phyloP scores from a whole-genome alignment of 495 filamentous ascomycete genomes.

The Penicillium canariense region DNA sequence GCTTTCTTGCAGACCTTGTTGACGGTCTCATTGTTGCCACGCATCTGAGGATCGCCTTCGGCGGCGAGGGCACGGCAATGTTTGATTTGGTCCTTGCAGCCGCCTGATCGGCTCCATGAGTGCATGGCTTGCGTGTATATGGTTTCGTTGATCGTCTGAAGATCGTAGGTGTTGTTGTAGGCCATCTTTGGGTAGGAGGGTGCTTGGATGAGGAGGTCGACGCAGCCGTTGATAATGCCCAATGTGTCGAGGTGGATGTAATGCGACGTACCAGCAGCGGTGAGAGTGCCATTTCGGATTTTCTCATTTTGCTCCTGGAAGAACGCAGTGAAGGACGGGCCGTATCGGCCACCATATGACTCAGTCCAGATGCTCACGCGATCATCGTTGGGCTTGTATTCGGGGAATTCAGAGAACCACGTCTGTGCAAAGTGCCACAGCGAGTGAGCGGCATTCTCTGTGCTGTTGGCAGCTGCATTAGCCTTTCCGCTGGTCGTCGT shows the following conservation, averaged over 20 bases:
- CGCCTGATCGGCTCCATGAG: slow-evolving; percentile 49
- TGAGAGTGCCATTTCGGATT: slow-evolving; percentile 41
- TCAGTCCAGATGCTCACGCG: slow-evolving; percentile 55
- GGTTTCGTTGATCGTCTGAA: slow-evolving; percentile 59
- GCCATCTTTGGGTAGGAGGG: slow-evolving; percentile 66
- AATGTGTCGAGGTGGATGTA: slow-evolving; percentile 50
- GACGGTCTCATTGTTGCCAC: slow-evolving; percentile 43
- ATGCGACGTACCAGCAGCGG: slow-evolving; percentile 26
- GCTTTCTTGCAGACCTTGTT: slow-evolving; percentile 41
- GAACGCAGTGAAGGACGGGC: slow-evolving; percentile 61
- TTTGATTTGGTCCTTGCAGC: slow-evolving; percentile 59
- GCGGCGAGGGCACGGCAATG: slow-evolving; percentile 43
- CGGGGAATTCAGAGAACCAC: slow-evolving; percentile 55
- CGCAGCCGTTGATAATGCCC: slow-evolving; percentile 67
- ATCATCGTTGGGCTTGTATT: slow-evolving; percentile 54
- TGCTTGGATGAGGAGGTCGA: slow-evolving; percentile 69
- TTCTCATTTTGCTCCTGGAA: slow-evolving; percentile 63
- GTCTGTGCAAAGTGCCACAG: slow-evolving; percentile 60
- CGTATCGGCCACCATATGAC: slow-evolving; percentile 68
- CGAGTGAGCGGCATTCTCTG: slow-evolving; percentile 50
- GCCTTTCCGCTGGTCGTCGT: slow-evolving; percentile 53
- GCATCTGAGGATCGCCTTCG: slow-evolving; percentile 43
- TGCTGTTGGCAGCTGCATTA: slow-evolving; percentile 48
- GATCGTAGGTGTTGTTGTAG: slow-evolving; percentile 72
- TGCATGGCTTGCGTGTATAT: slow-evolving; percentile 48